Evolutionary conservation across 129 eudicot genomes (phyloP).

Genomic region (Saposhnikovia divaricata): DNA sequence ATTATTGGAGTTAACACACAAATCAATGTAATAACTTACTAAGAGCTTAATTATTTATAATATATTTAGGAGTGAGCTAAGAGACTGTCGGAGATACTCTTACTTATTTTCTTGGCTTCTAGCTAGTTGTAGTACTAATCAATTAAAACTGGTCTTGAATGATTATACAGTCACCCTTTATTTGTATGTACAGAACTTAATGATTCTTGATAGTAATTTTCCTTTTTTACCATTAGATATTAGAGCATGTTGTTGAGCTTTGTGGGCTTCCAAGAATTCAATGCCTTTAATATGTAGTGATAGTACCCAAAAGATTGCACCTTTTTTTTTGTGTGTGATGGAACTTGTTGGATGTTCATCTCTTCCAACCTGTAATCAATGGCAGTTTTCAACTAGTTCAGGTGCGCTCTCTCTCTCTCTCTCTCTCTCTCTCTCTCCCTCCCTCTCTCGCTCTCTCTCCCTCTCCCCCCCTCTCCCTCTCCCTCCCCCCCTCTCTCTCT

Average conservation of each 20-base stretch:
- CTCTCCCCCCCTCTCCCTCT: no score
- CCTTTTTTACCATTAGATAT: not conserved
- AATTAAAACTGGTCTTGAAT: no score
- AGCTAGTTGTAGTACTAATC: not conserved
- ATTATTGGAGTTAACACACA: no score
- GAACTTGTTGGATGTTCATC: not conserved
- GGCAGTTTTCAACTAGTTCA: constrained; percentile 17
- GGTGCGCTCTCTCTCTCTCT: constrained; percentile 8
- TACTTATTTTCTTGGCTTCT: constrained; percentile 20
- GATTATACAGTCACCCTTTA: constrained; percentile 13
- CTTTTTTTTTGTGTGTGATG: not conserved
- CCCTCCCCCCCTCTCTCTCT: no score
- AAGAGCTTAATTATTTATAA: no score
- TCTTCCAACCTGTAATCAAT: not conserved
- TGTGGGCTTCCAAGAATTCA: not conserved
- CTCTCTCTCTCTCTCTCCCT: not conserved
- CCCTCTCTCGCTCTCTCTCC: no score
- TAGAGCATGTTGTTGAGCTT: not conserved
- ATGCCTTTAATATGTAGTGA: not conserved
- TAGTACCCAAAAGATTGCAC: not conserved
- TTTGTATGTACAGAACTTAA: constrained; percentile 9
- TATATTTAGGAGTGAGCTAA: no score
- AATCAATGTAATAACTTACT: no score
- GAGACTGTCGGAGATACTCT: no score
- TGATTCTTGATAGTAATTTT: not conserved